Conservation (phyloP, 2,329 filamentous ascomycete genomes). For the Colletotrichum limetticola region DNA sequence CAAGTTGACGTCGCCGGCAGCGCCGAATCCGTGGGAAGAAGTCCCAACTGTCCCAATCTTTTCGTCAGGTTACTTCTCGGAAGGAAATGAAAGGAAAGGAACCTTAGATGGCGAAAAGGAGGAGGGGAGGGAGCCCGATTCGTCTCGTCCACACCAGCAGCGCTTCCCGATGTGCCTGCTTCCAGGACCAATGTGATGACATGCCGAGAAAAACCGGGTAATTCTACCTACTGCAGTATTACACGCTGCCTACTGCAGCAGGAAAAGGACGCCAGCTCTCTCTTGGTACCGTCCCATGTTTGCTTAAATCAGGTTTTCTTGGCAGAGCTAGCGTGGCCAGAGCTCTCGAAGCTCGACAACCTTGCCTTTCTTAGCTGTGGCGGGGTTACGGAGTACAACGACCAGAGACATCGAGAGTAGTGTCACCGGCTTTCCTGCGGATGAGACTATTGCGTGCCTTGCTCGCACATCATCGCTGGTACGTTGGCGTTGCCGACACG, state of each 20-base stretch:
- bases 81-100: not conserved
- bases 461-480: not conserved
- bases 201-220: no score
- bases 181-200: no score
- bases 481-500: not conserved
- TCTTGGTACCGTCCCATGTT: not conserved
- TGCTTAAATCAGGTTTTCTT: slow-evolving; percentile 8
- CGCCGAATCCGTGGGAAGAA: not conserved
- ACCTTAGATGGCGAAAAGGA: not conserved
- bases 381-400: not conserved
- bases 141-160: not conserved
- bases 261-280: not conserved
- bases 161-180: not conserved
- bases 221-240: no score
- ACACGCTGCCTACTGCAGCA: not conserved
- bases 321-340: not conserved
- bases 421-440: not conserved
- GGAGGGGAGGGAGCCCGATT: not conserved
- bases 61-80: no score
- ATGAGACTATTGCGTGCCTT: not conserved
- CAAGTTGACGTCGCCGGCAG: not conserved
- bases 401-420: not conserved
- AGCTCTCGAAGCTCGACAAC: not conserved
- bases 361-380: not conserved
- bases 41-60: not conserved